Percentiles rank a stretch among this genome's conserved stretches.
These are phyloP conservation scores for Tripterygium wilfordii DNA, from an alignment of 177 flowering plant species.

Conservation along the genomic window DNA sequence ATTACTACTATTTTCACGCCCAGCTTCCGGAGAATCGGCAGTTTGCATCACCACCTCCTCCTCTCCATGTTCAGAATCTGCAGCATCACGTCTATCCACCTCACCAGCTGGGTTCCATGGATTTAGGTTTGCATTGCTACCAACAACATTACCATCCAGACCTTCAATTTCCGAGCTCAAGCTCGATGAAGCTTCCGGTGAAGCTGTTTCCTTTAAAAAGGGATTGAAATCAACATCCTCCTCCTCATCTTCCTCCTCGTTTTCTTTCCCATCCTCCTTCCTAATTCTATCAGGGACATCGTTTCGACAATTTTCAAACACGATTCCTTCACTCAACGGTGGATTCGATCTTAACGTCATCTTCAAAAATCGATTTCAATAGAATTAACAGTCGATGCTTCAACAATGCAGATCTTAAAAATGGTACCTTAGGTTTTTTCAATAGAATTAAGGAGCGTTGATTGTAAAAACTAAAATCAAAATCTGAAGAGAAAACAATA, in stretches of 20 bases:
- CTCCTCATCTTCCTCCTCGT: constrained; percentile 46
- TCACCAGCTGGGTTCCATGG: constrained; percentile 5
- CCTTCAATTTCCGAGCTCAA: constrained; percentile 81
- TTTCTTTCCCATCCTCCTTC: constrained; percentile 18
- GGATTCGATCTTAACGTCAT: too few relatives aligned
- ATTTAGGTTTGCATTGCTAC: constrained; percentile 11
- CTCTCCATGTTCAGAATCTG: constrained; percentile 28
- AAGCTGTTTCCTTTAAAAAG: constrained; percentile 43
- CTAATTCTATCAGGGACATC: too few relatives aligned
- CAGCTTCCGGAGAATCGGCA: constrained; percentile 13
- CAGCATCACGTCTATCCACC: constrained; percentile 15
- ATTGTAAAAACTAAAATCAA: too few relatives aligned
- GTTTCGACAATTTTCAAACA: too few relatives aligned
- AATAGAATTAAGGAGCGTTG: too few relatives aligned
- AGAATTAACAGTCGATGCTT: too few relatives aligned
- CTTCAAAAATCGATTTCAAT: too few relatives aligned
- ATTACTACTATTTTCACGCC: constrained; percentile 10
- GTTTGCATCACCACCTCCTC: constrained; percentile 28
- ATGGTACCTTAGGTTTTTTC: too few relatives aligned
- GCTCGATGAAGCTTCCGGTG: constrained; percentile 86
- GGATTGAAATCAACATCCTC: constrained; percentile 88
- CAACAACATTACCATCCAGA: constrained; percentile 31
- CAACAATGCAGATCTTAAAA: too few relatives aligned
- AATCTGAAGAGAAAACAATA: too few relatives aligned
- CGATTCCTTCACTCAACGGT: too few relatives aligned